Evolutionary conservation across 352 stramenopile genomes (phyloP).

Genomic region (Globisporangium sylvaticum): DNA sequence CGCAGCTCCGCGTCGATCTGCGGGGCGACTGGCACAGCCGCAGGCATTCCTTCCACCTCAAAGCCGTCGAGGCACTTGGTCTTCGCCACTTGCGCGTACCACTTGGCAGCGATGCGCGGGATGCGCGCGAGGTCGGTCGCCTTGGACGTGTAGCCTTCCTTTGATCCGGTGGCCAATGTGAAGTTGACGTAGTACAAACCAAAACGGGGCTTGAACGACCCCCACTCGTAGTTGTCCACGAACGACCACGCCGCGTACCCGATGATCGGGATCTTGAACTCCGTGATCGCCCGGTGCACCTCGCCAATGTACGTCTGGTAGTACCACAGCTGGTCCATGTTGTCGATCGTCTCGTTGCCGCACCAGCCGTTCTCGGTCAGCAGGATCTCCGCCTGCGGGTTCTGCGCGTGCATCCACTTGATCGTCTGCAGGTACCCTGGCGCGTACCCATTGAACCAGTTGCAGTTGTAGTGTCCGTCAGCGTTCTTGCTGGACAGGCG

Average conservation of each 20-base stretch:
- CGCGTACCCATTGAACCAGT: conserved; percentile 41
- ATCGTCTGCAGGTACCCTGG: conserved; percentile 40
- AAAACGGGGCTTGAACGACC: conserved; percentile 54
- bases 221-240: conserved; percentile 96
- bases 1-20: neutral
- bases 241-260: conserved; percentile 92
- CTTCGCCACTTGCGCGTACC: conserved; percentile 49
- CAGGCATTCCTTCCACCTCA: conserved; percentile 1
- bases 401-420: conserved; percentile 33
- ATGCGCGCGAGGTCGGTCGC: conserved; percentile 31
- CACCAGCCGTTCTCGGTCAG: conserved; percentile 54
- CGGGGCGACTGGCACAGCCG: neutral
- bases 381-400: conserved; percentile 34
- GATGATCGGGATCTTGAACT: conserved; percentile 49
- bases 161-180: conserved; percentile 22
- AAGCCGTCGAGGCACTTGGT: conserved; percentile 53
- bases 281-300: conserved; percentile 43
- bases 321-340: conserved; percentile 48
- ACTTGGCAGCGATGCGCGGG: conserved; percentile 41
- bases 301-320: conserved; percentile 40
- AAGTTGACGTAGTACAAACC: conserved; percentile 54
- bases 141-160: conserved; percentile 21
- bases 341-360: conserved; percentile 43
- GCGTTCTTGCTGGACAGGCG: conserved; percentile 35
- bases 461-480: conserved; percentile 36